Evolutionary conservation across 768 basidiomycete genomes (phyloP), one percentile per base, ranked within the genome.

Genomic region (Amanita subjunquillea): DNA sequence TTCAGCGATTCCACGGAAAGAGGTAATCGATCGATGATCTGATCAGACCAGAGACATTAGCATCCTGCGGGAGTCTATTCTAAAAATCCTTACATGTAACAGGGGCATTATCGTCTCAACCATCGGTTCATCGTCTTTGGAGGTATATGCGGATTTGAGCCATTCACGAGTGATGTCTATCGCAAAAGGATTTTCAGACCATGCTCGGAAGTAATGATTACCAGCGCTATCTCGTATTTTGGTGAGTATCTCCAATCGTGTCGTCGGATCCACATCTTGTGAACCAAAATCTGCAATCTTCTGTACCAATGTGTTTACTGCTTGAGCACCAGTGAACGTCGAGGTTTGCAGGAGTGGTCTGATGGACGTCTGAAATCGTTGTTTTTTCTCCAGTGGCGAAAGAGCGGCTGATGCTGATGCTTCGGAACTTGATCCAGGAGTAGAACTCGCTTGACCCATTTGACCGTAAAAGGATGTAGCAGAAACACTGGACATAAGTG

Each of bases 1-100:
- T 78, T 80, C 54, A 92, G 72, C 2, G 77, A 73, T 32, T 85
- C 82, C 15, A 90, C 63, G 6, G 80, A 80, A 63, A 91, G 70
- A 4, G 90, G 90, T 50, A 92, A 69, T 50, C 90, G 83, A 67
- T 91, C 90, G 62, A 91, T 82, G 58, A 92, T 83, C 90, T 89
- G 62, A 37, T 50, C 43, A 51, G 30, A 55, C 44, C 20, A 54
- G 20, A 46, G 39, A 47, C 53, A 39, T 54, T 42, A 54, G 38
- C 8, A 10, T 9, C 5, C 34, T 4, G 29, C 29, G 5, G 6
- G 10, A 22, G 8, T 53, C 6, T 15, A 25, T 15, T 20, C 22
- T 25, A 37, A 44, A 59, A 34, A 7, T n/a, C 50, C 89, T 73
- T 69, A 91, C 90, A 69, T 91, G 87, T 48, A 92, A 71, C 59